Base-by-base conservation (phyloP, 305 asterid species). In the Vinca major region DNA sequence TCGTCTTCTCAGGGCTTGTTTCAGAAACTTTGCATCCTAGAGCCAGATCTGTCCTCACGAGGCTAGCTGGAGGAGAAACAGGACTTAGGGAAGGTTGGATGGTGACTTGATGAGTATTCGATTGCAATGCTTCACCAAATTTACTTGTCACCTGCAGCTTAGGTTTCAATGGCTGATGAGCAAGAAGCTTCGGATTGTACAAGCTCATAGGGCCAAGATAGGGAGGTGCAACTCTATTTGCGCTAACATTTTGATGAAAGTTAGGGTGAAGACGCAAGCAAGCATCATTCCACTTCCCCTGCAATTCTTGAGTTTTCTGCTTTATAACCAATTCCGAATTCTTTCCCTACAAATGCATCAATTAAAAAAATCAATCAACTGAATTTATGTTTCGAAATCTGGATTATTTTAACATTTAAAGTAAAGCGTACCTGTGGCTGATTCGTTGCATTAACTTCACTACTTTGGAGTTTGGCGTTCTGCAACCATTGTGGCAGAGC, bases 261-360 rank as follows among this genome's bases (percentile, higher is more conserved):
- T 74, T 81, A 14, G 93, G 96, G 75, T 92, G 98, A 68, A 88
- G 89, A 63, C 83, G 77, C 82, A 86, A 83, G 82, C 98, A 92
- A 26, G 84, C 74, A 51, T 87, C 90, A 50, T 80, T 80, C 98
- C 96, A 92, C 74, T 86, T 86, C 75, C 81, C 88, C 77, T 84
- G 92, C 73, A 90, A 78, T 58, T 86, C 95, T 70, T 80, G 88
- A 73, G 80, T 78, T 80, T 85, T 88, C 61, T 82, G 92, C 81
- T 83, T 79, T 39, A 85, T 77, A 64, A 89, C 83, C 65, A 78
- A 8, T 44, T 81, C 89, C 67, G 72, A 78, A 76, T 79, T 88
- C 77, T 83, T 86, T 3, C 68, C 79, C 98, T 89, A 82, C 65
- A 53, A 70, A 74, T 17, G 56, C 20, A 71, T 2, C 12, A 66